phyloP scores from a whole-genome alignment of 116 monocot genomes.

The Dioscorea cayenensis region DNA sequence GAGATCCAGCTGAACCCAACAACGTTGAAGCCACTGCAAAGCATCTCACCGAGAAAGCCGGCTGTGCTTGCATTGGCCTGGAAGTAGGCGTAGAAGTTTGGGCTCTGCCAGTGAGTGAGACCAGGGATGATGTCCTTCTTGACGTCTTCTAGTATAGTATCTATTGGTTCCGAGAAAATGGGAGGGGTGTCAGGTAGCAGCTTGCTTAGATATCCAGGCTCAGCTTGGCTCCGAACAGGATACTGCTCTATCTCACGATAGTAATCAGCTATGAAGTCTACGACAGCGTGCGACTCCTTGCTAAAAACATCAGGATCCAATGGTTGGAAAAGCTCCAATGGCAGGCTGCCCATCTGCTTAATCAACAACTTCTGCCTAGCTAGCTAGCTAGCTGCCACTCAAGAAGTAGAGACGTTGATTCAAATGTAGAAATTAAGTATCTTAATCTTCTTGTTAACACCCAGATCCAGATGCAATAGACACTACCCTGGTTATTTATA shows the following conservation, averaged over 20 bases:
- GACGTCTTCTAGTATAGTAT: constrained; percentile 22
- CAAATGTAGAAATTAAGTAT: too few relatives aligned
- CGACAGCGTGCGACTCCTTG: constrained; percentile 21
- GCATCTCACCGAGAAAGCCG: constrained; percentile 36
- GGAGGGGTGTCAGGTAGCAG: constrained; percentile 31
- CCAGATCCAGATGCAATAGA: too few relatives aligned
- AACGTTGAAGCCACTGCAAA: constrained; percentile 23
- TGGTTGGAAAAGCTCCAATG: constrained; percentile 8
- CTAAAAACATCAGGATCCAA: constrained; percentile 25
- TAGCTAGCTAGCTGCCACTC: too few relatives aligned
- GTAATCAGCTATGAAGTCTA: constrained; percentile 55
- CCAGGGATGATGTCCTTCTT: constrained; percentile 21
- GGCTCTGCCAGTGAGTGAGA: constrained; percentile 36
- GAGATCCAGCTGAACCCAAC: constrained; percentile 36
- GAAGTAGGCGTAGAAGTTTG: constrained; percentile 33
- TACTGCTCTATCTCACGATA: constrained; percentile 34
- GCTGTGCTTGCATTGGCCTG: constrained; percentile 29
- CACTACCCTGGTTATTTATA: too few relatives aligned
- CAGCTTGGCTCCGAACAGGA: constrained; percentile 37
- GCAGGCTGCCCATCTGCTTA: neutral
- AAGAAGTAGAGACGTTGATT: too few relatives aligned
- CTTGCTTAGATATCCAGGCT: constrained; percentile 36
- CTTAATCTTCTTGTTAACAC: too few relatives aligned
- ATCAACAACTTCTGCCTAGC: too few relatives aligned
- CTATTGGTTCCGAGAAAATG: constrained; percentile 15